Percentiles rank a stretch among this genome's conserved stretches.
Evolutionary conservation across 352 stramenopile genomes (phyloP).

Genomic region (Phytophthora europaea): DNA sequence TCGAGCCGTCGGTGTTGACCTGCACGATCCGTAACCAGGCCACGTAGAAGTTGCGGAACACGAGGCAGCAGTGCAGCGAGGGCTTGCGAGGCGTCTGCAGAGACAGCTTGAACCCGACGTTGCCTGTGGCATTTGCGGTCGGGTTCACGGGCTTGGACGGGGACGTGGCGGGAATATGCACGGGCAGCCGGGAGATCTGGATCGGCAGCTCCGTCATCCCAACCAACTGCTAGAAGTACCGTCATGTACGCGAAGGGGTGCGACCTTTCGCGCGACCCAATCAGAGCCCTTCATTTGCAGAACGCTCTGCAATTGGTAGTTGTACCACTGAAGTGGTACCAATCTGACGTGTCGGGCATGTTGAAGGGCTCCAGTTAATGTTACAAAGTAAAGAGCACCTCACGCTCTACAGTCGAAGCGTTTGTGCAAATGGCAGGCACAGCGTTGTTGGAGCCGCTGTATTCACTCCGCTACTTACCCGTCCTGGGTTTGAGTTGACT

Average conservation of each 20-base stretch:
- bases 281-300: constrained; percentile 19
- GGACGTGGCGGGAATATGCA: background rate
- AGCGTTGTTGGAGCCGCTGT: background rate
- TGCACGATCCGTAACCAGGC: constrained; percentile 65
- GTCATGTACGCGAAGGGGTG: constrained; percentile 25
- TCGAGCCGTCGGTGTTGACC: constrained; percentile 52
- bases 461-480: constrained; percentile 3
- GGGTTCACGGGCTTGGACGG: constrained; percentile 1
- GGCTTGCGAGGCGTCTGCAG: constrained; percentile 33
- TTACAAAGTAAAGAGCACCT: background rate
- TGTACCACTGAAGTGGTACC: constrained; percentile 12
- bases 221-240: constrained; percentile 12
- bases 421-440: background rate
- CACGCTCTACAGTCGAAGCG: background rate
- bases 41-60: constrained; percentile 82
- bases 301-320: constrained; percentile 18
- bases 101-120: constrained; percentile 51
- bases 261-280: constrained; percentile 33
- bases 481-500: constrained; percentile 25
- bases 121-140: constrained; percentile 41
- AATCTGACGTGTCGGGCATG: constrained; percentile 2
- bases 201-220: constrained; percentile 38
- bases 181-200: constrained; percentile 28
- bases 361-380: background rate
- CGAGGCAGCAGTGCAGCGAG: constrained; percentile 39